Percentiles rank a stretch among this genome's conserved stretches.
Conservation (phyloP, 2,329 filamentous ascomycete genomes). For the Colletotrichum tofieldiae region DNA sequence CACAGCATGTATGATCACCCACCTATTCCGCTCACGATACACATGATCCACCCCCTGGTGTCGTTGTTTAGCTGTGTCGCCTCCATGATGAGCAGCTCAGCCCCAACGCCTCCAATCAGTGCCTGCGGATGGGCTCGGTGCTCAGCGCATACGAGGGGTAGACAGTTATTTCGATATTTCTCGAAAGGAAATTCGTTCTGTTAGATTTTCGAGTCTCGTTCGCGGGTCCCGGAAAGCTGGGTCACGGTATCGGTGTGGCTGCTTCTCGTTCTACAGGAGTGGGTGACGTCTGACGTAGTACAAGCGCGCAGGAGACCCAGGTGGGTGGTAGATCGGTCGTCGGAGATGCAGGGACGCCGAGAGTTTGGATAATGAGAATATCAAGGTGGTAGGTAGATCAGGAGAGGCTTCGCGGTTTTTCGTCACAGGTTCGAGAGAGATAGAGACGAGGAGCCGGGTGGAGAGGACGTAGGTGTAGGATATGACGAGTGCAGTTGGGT, state of each 20-base stretch:
- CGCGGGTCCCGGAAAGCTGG: conserved; percentile 5
- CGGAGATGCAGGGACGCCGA: background rate
- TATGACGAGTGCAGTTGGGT: conserved; percentile 4
- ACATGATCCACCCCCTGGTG: conserved; percentile 94
- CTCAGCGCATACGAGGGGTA: conserved; percentile 32
- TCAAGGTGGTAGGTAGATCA: conserved; percentile 13
- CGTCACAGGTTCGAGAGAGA: background rate
- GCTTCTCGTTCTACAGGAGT: conserved; percentile 21
- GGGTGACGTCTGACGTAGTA: conserved; percentile 38
- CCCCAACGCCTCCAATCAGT: conserved; percentile 34
- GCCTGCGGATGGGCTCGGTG: conserved; percentile 23
- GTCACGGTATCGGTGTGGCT: conserved; percentile 27
- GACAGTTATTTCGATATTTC: background rate
- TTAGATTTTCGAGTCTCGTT: background rate
- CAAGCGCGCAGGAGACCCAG: conserved; percentile 20
- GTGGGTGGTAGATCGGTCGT: conserved; percentile 6
- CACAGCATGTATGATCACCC: conserved; percentile 50
- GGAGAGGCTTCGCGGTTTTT: background rate
- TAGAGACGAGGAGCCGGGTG: background rate
- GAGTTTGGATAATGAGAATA: background rate
- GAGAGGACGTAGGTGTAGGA: conserved; percentile 13
- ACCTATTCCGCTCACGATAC: conserved; percentile 83
- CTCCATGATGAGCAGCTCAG: conserved; percentile 55
- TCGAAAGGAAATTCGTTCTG: background rate
- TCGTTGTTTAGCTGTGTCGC: conserved; percentile 77